These are phyloP conservation scores for Botrytis hyacinthi DNA, from an alignment of 2,329 filamentous ascomycete species.

Conservation along the genomic window DNA sequence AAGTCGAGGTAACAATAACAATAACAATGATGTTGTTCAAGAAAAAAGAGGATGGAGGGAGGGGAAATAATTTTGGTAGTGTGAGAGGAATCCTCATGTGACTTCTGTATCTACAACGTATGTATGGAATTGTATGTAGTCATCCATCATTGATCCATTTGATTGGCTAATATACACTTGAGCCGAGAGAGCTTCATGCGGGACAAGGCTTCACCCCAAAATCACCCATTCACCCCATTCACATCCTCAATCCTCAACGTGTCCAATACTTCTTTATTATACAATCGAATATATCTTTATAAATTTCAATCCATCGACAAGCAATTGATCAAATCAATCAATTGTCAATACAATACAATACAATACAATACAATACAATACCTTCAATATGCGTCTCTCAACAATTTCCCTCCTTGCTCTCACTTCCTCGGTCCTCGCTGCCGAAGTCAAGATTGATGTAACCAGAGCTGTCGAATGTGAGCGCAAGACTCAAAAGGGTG, in stretches of 20 bases:
- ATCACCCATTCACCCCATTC: not conserved
- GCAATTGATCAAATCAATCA: conserved; percentile 17
- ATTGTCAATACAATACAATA: not conserved
- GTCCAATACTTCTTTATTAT: conserved; percentile 6
- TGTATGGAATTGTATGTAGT: not conserved
- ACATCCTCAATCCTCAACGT: conserved; percentile 8
- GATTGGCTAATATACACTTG: not conserved
- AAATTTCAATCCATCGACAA: not conserved
- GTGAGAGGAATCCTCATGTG: not conserved
- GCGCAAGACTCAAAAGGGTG: conserved; percentile 72
- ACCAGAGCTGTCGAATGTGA: conserved; percentile 73
- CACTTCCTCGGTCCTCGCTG: conserved; percentile 34
- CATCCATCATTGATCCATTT: not conserved
- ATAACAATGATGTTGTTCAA: not conserved
- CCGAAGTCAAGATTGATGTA: conserved; percentile 70
- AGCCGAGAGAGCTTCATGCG: not conserved
- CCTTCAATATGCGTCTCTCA: conserved; percentile 35
- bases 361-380: too few relatives aligned
- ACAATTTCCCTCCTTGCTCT: conserved; percentile 35
- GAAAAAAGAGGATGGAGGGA: not conserved
- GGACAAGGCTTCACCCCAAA: not conserved
- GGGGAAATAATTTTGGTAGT: not conserved
- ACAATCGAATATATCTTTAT: not conserved
- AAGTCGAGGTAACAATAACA: not conserved
- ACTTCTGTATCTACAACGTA: too few relatives aligned